Evolutionary conservation across 805 yeast species (phyloP), one percentile per base, ranked within the genome.

Genomic region (Tetrapisispora nanseiensis): DNA sequence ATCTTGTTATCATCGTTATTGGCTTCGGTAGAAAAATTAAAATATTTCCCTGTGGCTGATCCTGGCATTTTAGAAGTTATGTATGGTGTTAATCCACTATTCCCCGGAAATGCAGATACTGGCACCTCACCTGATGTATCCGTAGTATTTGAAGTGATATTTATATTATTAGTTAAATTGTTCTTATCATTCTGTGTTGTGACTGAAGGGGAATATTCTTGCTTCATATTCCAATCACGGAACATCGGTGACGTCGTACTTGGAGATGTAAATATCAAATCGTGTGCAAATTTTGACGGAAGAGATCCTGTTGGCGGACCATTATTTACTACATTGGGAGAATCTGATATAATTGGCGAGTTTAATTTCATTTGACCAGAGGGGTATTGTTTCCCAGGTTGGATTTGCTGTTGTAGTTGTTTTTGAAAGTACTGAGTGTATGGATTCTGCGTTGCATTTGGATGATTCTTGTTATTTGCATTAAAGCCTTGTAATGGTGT

Each of bases 201-300:
- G 10, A 33, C 15, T 15, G 35, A 12, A 8, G 42, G 33, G 2
- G 29, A 16, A n/a, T 23, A 27, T 15, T 40, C 42, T n/a, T 27
- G 36, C 13, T 39, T 39, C 8, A 54, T 36, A 8, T 55, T 47
- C 65, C 65, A 60, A 46, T 60, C 65, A 28, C 55, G 63, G 39
- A 60, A 60, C 62, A 59, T 55, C 4, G 60, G 47, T 42, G 55
- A 54, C 1, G 59, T 49, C 1, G 52, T 51, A 23, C 43, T 54
- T 21, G 65, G 65, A 12, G 65, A 60, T 11, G 59, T 57, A 21
- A 55, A 56, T 50, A 58, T 54, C 30, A 58, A 46, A 40, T 60
- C 67, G 36, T 59, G 61, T 22, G 58, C 61, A 43, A 58, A 62
- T 36, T 61, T 60, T 2, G 65, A 59, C 10, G 59, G 62, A 33